phyloP scores from a whole-genome alignment of 805 yeast genomes.

The Ogataea corticis region DNA sequence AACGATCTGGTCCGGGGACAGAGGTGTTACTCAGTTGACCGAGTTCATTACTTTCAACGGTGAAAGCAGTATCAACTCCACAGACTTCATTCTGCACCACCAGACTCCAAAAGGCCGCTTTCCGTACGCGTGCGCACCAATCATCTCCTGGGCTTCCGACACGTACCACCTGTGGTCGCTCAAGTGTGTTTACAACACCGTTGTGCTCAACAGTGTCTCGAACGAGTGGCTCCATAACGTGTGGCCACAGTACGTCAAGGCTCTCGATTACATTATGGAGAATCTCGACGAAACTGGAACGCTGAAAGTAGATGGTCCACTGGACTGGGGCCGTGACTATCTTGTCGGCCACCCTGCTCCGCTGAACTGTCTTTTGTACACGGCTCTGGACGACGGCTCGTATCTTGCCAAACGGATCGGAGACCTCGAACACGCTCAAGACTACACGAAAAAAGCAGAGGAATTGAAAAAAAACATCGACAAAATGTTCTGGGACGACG shows the following conservation, averaged over 20 bases:
- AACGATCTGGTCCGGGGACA: constrained; percentile 4
- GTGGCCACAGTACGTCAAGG: constrained; percentile 3
- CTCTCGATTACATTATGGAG: neutral
- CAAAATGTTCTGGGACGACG: constrained; percentile 2
- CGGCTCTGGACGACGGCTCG: constrained; percentile 1
- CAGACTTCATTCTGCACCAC: constrained; percentile 4
- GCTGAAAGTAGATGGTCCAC: constrained; percentile 1
- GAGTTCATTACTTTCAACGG: constrained; percentile 5
- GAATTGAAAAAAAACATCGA: neutral
- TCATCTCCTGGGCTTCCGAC: constrained; percentile 1
- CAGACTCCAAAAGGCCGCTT: constrained; percentile 1
- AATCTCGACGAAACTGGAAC: constrained; percentile 1
- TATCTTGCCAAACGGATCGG: constrained; percentile 1
- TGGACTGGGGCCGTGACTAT: constrained; percentile 6
- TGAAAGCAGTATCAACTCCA: constrained; percentile 2
- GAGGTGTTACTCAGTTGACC: constrained; percentile 3
- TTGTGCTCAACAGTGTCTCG: constrained; percentile 1
- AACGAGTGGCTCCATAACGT: neutral
- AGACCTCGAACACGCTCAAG: neutral
- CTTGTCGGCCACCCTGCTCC: constrained; percentile 4
- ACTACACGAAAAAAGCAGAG: neutral
- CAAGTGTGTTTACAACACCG: constrained; percentile 5
- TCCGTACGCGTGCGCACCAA: constrained; percentile 5
- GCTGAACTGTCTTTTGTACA: constrained; percentile 1
- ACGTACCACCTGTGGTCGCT: constrained; percentile 5